phyloP scores from a whole-genome alignment of 2,329 filamentous ascomycete species.

The Amauroascus verrucosus region DNA sequence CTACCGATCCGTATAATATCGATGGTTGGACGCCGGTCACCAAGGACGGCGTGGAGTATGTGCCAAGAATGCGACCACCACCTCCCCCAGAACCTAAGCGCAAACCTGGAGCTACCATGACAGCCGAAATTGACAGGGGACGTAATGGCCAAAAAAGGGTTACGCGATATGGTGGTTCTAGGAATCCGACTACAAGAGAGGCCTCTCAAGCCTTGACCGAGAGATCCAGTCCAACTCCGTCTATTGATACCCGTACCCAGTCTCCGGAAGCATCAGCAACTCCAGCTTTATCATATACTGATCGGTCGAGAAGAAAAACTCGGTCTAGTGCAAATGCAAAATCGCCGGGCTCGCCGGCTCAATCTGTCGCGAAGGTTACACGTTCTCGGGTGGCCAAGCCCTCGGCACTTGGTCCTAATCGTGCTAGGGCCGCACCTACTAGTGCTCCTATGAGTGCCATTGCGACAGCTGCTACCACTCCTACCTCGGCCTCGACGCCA shows the following conservation, averaged over 20 bases:
- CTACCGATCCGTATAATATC: conserved; percentile 30
- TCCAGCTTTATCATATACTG: conserved; percentile 16
- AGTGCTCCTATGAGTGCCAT: not conserved
- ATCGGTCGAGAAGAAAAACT: conserved; percentile 22
- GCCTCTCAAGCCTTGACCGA: conserved; percentile 14
- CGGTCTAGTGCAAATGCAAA: conserved; percentile 5
- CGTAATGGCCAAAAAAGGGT: conserved; percentile 10
- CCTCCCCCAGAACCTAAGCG: conserved; percentile 24
- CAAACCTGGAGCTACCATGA: conserved; percentile 12
- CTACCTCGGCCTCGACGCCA: conserved; percentile 12
- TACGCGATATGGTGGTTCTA: conserved; percentile 15
- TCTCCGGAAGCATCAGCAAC: conserved; percentile 14
- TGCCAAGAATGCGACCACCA: conserved; percentile 27
- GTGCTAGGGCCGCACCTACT: conserved; percentile 1
- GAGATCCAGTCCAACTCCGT: conserved; percentile 14
- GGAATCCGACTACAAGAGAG: conserved; percentile 13
- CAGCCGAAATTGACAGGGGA: conserved; percentile 7
- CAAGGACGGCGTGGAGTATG: conserved; percentile 30
- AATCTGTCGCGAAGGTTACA: not conserved
- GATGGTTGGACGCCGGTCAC: conserved; percentile 33
- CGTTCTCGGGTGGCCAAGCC: conserved; percentile 4
- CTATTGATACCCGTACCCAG: conserved; percentile 9
- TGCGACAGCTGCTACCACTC: conserved; percentile 9
- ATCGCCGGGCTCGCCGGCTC: not conserved
- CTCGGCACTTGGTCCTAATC: conserved; percentile 10